Percentiles rank a stretch among this genome's conserved stretches.
phyloP scores from a whole-genome alignment of 768 basidiomycete species.

The Kwoniella botswanensis region DNA sequence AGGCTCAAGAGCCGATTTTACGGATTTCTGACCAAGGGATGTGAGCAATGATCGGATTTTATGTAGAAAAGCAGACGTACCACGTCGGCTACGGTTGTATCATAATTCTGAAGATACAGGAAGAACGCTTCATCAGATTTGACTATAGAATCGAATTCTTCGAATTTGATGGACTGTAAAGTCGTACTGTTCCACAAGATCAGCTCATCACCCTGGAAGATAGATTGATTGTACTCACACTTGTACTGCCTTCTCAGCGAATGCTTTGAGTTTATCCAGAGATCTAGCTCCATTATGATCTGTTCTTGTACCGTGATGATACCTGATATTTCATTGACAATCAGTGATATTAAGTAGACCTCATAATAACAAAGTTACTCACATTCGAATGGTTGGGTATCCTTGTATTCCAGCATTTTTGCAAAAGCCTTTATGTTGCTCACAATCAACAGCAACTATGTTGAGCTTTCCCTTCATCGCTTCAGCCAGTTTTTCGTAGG shows the following conservation, averaged over 20 bases:
- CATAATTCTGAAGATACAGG: slow-evolving; percentile 64
- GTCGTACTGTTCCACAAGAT: slow-evolving; percentile 26
- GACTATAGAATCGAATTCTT: slow-evolving; percentile 50
- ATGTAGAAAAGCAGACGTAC: slow-evolving; percentile 52
- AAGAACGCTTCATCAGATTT: slow-evolving; percentile 66
- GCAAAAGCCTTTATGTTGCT: slow-evolving; percentile 73
- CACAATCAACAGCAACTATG: slow-evolving; percentile 88
- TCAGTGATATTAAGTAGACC: background rate
- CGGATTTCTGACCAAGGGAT: slow-evolving; percentile 57
- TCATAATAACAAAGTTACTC: slow-evolving; percentile 51
- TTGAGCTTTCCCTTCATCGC: slow-evolving; percentile 73
- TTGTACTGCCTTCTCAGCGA: slow-evolving; percentile 74
- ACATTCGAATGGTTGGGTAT: slow-evolving; percentile 83
- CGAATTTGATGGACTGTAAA: slow-evolving; percentile 41
- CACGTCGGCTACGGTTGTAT: slow-evolving; percentile 52
- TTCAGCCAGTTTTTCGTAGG: slow-evolving; percentile 75
- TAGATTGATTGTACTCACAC: slow-evolving; percentile 63
- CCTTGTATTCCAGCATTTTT: slow-evolving; percentile 70
- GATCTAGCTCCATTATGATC: slow-evolving; percentile 79
- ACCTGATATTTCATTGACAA: slow-evolving; percentile 43
- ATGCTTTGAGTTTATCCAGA: slow-evolving; percentile 72
- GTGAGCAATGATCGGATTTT: background rate
- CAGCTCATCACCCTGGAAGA: background rate
- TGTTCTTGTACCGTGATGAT: slow-evolving; percentile 64
- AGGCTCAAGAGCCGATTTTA: slow-evolving; percentile 66